Evolutionary conservation across 2,329 filamentous ascomycete genomes (phyloP), one percentile per base, ranked within the genome.

Genomic region (Sclerotiophoma versabilis): DNA sequence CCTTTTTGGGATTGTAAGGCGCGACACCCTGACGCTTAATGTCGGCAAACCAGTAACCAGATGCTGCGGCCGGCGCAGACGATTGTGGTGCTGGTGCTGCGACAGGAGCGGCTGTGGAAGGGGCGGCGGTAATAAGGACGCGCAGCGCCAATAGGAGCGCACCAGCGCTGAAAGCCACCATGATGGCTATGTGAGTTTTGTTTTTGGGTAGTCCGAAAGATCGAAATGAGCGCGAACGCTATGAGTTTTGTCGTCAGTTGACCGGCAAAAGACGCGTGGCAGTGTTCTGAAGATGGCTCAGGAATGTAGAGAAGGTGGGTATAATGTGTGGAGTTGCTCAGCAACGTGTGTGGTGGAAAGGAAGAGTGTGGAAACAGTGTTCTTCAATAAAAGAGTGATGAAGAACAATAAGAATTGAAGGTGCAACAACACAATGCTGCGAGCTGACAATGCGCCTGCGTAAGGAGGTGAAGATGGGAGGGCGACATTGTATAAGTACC

Each of bases 11-110:
- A 57, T 84, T 81, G 69, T 87, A 96, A 25, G 89, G 84, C 36
- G 87, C 82, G 2, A 77, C 76, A 52, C 91, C 92, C 64, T 91
- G 84, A 33, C 88, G 87, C 65, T 86, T 71, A 68, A 95, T 87
- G 58, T 80, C 80, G 29, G 84, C 81, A 51, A 95, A 75, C 91
- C 91, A 96, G 81, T 89, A 95, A 67, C 68, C 60, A 46, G 72
- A 69, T 11, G 58, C 64, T 37, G 65, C 66, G 44, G 57, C 63
- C 41, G 58, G 60, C 26, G 47, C 47, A 42, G 64, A 61, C 49
- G 65, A 32, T 20, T 53, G 47, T 47, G 60, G 54, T 52, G 42
- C 56, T 57, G 53, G 47, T n/a, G 44, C 38, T 11, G 44, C 54
- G 39, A 72, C 60, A 37, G 72, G 69, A 14, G 64, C 66, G 38